Percentiles rank a stretch among this genome's conserved stretches.
These are phyloP conservation scores for Eucalyptus tenuipes DNA, from an alignment of 345 rosid species.

Conservation along the genomic window DNA sequence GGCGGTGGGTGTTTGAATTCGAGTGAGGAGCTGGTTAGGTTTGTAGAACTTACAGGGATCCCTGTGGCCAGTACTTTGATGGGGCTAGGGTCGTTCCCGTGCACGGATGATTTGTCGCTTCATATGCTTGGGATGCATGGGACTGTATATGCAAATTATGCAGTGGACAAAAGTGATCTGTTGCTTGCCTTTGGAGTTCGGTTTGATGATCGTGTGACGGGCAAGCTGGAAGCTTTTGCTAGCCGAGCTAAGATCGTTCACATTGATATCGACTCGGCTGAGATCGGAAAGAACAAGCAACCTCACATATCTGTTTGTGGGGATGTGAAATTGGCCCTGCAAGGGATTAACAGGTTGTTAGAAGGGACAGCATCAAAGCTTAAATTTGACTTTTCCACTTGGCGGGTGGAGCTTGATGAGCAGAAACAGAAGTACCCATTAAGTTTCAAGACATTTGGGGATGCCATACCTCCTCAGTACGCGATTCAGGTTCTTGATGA, in stretches of 20 bases:
- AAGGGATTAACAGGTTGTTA: conserved; percentile 58
- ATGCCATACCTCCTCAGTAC: conserved; percentile 88
- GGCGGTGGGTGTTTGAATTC: conserved; percentile 99
- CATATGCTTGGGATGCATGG: conserved; percentile 99
- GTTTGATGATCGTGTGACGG: conserved; percentile 95
- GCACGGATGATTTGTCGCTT: conserved; percentile 51
- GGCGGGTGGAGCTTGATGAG: conserved; percentile 70
- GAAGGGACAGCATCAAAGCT: conserved; percentile 30
- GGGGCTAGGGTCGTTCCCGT: conserved; percentile 82
- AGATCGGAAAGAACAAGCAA: conserved; percentile 97
- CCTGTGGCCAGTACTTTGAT: conserved; percentile 97
- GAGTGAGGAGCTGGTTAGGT: conserved; percentile 64
- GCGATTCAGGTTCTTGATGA: conserved; percentile 88
- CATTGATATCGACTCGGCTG: conserved; percentile 88
- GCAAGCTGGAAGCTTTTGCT: conserved; percentile 94
- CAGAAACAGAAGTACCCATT: conserved; percentile 62
- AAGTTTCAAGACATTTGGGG: conserved; percentile 72
- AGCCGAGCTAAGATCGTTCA: conserved; percentile 91
- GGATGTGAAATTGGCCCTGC: conserved; percentile 70
- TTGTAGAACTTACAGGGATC: conserved; percentile 79
- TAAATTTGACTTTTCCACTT: conserved; percentile 46
- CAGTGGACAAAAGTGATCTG: conserved; percentile 80
- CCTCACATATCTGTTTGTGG: conserved; percentile 90
- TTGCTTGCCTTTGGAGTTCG: conserved; percentile 92
- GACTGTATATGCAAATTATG: conserved; percentile 82